A percentile compares a stretch with the other conserved stretches of the same genome.
phyloP scores from a whole-genome alignment of 495 filamentous ascomycete genomes.

The Lophiostoma macrostomum region DNA sequence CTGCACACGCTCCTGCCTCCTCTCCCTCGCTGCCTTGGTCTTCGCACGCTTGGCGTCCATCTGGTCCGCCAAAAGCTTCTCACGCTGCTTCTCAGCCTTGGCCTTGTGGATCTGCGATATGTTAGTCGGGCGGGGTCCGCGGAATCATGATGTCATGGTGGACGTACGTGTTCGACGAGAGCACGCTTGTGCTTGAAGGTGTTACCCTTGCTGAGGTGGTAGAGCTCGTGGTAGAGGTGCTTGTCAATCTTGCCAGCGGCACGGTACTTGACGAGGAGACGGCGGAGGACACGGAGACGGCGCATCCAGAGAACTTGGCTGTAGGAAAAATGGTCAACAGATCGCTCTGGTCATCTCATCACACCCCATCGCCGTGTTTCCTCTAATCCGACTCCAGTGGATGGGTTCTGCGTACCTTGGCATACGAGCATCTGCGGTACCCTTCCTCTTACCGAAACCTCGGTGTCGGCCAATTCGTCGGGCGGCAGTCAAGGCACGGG shows the following conservation, averaged over 20 bases:
- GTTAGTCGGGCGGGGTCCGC: constrained; percentile 12
- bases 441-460: constrained; percentile 99
- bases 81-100: constrained; percentile 97
- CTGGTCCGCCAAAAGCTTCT: constrained; percentile 92
- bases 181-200: constrained; percentile 99
- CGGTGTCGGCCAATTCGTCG: constrained; percentile 92
- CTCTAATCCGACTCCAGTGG: background rate
- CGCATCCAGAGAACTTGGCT: constrained; percentile 99
- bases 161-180: constrained; percentile 97
- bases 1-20: constrained; percentile 80
- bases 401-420: constrained; percentile 66
- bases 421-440: constrained; percentile 99
- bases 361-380: background rate
- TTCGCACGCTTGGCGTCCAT: constrained; percentile 99
- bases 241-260: constrained; percentile 99
- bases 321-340: constrained; percentile 34
- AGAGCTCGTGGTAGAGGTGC: constrained; percentile 99
- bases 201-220: constrained; percentile 99
- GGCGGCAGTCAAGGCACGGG: constrained; percentile 84
- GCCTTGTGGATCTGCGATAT: constrained; percentile 89
- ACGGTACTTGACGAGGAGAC: constrained; percentile 98
- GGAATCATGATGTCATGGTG: constrained; percentile 38
- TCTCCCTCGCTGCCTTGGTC: constrained; percentile 99
- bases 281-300: constrained; percentile 96
- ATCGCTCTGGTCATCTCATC: constrained; percentile 5